phyloP scores from a whole-genome alignment of 441 rosid species.

The Populus hybrid region DNA sequence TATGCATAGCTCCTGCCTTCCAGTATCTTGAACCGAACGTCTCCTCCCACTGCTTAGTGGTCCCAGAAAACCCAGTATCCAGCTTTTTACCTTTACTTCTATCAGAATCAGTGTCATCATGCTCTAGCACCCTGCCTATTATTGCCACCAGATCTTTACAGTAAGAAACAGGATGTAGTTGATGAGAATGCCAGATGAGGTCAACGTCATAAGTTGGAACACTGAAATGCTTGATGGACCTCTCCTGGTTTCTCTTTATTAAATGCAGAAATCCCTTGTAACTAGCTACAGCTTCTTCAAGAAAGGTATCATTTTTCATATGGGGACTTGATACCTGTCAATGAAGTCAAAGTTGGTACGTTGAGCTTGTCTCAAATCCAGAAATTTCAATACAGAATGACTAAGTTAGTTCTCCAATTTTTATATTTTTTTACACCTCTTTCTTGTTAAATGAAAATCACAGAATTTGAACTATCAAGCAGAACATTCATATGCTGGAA shows the following conservation, averaged over 20 bases:
- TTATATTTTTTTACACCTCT: too few relatives aligned
- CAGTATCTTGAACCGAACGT: conserved; percentile 65
- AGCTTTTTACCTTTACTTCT: conserved; percentile 61
- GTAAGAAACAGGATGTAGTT: conserved; percentile 57
- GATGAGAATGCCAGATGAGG: conserved; percentile 85
- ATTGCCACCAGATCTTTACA: conserved; percentile 42
- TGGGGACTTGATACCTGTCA: conserved; percentile 50
- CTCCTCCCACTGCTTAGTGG: conserved; percentile 68
- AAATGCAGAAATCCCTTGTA: conserved; percentile 71
- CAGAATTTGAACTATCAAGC: background rate
- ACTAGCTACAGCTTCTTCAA: conserved; percentile 67
- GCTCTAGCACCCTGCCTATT: conserved; percentile 63
- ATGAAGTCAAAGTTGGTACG: background rate
- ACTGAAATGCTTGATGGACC: conserved; percentile 43
- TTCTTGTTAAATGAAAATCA: background rate
- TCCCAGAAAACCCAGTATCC: conserved; percentile 54
- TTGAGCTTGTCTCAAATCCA: background rate
- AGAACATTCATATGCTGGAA: background rate
- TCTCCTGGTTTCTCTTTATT: conserved; percentile 58
- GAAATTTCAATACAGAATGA: background rate
- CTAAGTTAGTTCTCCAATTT: background rate
- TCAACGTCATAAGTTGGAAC: conserved; percentile 88
- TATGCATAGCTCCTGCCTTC: conserved; percentile 80
- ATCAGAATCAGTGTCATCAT: conserved; percentile 79
- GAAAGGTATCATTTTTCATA: conserved; percentile 45